These are phyloP conservation scores for Rhododendron simsii DNA, from an alignment of 148 eudicot genomes.

Conservation along the genomic window DNA sequence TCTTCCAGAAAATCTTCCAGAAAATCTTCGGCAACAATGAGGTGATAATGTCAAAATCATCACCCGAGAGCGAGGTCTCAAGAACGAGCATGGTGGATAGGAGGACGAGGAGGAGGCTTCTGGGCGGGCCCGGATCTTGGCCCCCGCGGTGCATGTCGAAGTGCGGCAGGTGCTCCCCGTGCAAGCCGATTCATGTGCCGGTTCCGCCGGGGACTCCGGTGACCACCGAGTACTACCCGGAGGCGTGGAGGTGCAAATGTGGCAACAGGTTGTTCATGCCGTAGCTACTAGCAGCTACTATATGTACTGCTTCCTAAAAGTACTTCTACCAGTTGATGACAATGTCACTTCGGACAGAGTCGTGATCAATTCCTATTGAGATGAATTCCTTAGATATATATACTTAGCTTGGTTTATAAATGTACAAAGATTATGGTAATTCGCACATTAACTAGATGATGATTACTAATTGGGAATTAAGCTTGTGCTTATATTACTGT, in stretches of 20 bases:
- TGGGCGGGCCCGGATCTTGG: slow-evolving; percentile 50
- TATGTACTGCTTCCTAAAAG: neutral
- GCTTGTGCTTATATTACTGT: neutral
- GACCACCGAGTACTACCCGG: slow-evolving; percentile 63
- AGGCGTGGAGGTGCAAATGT: slow-evolving; percentile 73
- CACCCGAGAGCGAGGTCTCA: neutral
- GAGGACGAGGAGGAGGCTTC: slow-evolving; percentile 36
- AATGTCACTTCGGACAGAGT: neutral
- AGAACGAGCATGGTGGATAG: neutral
- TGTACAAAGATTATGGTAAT: neutral
- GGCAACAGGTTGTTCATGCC: slow-evolving; percentile 59
- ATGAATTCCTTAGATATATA: neutral
- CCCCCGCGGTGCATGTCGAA: slow-evolving; percentile 55
- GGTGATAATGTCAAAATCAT: neutral
- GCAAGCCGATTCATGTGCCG: slow-evolving; percentile 51
- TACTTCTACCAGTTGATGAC: neutral
- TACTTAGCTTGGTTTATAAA: neutral
- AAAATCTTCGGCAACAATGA: neutral
- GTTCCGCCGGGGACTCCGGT: slow-evolving; percentile 57
- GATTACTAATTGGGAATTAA: neutral
- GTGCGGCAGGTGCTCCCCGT: slow-evolving; percentile 61
- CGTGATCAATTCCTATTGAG: neutral
- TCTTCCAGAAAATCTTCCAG: neutral
- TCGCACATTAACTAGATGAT: neutral
- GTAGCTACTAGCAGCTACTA: neutral